Conservation (phyloP, 2,329 filamentous ascomycete genomes). For the Claviceps pazoutovae region DNA sequence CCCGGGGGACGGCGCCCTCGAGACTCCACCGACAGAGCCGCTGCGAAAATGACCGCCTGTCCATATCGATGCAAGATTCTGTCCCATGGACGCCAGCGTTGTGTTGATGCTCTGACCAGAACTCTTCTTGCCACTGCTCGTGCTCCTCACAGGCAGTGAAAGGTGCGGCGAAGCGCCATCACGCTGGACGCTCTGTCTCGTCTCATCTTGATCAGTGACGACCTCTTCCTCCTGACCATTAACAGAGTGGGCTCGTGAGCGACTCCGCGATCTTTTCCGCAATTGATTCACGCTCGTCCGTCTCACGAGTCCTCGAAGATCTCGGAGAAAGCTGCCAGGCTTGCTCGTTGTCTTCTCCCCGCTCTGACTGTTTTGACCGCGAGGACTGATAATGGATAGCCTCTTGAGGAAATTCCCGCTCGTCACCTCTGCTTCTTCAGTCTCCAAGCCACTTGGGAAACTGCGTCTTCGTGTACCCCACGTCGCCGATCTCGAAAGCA, state of each 20-base stretch:
- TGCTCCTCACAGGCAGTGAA: slow-evolving; percentile 34
- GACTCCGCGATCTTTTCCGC: slow-evolving; percentile 33
- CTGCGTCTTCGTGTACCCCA: slow-evolving; percentile 56
- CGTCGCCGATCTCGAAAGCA: slow-evolving; percentile 50
- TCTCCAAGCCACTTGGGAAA: slow-evolving; percentile 39
- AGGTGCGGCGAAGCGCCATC: slow-evolving; percentile 29
- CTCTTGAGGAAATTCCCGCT: slow-evolving; percentile 51
- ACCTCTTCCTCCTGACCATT: slow-evolving; percentile 19
- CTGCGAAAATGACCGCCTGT: slow-evolving; percentile 40
- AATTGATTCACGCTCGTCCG: slow-evolving; percentile 31
- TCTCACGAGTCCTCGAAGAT: slow-evolving; percentile 34
- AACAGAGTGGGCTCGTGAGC: slow-evolving; percentile 4
- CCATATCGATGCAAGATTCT: slow-evolving; percentile 40
- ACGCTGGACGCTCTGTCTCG: slow-evolving; percentile 24
- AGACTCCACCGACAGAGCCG: slow-evolving; percentile 42
- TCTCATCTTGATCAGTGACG: slow-evolving; percentile 7
- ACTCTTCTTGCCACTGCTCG: slow-evolving; percentile 37
- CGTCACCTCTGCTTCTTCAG: slow-evolving; percentile 41
- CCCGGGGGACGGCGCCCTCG: slow-evolving; percentile 40
- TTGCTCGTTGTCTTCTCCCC: slow-evolving; percentile 28
- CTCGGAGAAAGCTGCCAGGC: slow-evolving; percentile 33
- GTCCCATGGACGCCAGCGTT: slow-evolving; percentile 40
- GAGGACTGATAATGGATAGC: slow-evolving; percentile 40
- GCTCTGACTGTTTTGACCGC: slow-evolving; percentile 5
- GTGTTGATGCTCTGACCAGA: slow-evolving; percentile 43